Evolutionary conservation across 2,329 filamentous ascomycete species (phyloP).

Genomic region (Aspergillus carbonarius): DNA sequence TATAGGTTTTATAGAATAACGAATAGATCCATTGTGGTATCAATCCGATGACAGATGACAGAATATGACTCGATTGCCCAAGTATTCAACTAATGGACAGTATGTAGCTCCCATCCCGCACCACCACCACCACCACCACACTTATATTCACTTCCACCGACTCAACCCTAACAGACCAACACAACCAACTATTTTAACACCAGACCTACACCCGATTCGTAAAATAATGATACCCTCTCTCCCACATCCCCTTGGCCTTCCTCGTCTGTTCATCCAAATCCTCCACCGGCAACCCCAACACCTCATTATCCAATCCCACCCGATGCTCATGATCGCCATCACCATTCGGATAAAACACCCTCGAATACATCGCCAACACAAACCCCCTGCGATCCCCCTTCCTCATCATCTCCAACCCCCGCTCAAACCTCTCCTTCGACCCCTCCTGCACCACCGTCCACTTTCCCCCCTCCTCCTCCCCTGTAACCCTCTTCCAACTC

Average conservation of each 20-base stretch:
- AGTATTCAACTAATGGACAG: too few species aligned
- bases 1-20: too few species aligned
- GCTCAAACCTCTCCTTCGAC: neutral
- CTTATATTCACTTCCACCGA: too few species aligned
- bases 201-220: constrained; percentile 35
- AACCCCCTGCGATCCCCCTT: constrained; percentile 3
- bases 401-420: neutral
- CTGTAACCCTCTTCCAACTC: neutral
- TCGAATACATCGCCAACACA: constrained; percentile 4
- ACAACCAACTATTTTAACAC: too few species aligned
- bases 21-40: neutral
- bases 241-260: neutral
- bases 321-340: constrained; percentile 2
- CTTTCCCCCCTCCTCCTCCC: neutral
- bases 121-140: too few species aligned
- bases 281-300: constrained; percentile 3
- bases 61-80: too few species aligned
- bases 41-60: too few species aligned
- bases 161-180: too few species aligned
- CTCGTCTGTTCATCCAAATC: constrained; percentile 6
- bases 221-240: constrained; percentile 1
- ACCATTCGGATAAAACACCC: constrained; percentile 6
- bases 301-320: neutral
- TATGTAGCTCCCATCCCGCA: too few species aligned
- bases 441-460: neutral